A percentile compares a stretch with the other conserved stretches of the same genome.
These are phyloP conservation scores for Tolypocladium endophyticum DNA, from an alignment of 2,329 filamentous ascomycete species.

Conservation along the genomic window DNA sequence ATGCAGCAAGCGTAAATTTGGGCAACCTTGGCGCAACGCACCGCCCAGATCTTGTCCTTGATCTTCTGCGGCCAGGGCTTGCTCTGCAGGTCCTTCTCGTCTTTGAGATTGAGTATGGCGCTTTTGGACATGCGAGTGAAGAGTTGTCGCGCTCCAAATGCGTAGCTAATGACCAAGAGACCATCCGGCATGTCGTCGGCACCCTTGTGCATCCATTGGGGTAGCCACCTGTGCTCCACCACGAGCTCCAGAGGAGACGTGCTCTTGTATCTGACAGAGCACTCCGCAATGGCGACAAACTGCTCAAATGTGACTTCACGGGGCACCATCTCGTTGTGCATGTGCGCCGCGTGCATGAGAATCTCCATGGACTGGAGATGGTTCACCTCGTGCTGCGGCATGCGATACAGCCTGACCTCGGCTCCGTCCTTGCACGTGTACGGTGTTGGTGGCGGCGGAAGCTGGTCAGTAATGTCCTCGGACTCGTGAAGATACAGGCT, in stretches of 20 bases:
- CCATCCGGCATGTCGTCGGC: slow-evolving; percentile 38
- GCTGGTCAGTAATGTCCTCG: slow-evolving; percentile 22
- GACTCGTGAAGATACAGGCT: slow-evolving; percentile 23
- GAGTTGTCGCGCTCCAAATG: slow-evolving; percentile 36
- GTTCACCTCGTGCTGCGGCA: slow-evolving; percentile 41
- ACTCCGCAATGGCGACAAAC: slow-evolving; percentile 42
- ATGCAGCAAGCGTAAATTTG: slow-evolving; percentile 38
- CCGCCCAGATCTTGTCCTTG: slow-evolving; percentile 36
- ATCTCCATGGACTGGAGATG: slow-evolving; percentile 29
- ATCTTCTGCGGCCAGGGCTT: slow-evolving; percentile 37
- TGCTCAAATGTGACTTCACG: slow-evolving; percentile 34
- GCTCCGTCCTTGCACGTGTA: slow-evolving; percentile 31
- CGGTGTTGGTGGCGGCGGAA: slow-evolving; percentile 22
- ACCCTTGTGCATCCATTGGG: slow-evolving; percentile 37
- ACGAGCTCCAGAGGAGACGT: slow-evolving; percentile 38
- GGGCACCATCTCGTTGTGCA: slow-evolving; percentile 35
- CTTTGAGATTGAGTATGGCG: slow-evolving; percentile 33
- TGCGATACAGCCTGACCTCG: slow-evolving; percentile 36
- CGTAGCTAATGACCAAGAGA: slow-evolving; percentile 40
- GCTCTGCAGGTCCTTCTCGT: slow-evolving; percentile 29
- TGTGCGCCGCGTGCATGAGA: slow-evolving; percentile 40
- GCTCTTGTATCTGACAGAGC: slow-evolving; percentile 38
- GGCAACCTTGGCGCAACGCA: slow-evolving; percentile 37
- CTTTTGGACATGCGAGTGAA: slow-evolving; percentile 40
- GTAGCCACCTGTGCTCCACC: slow-evolving; percentile 41